These are phyloP conservation scores for Aspergillus chevalieri DNA, from an alignment of 2,329 filamentous ascomycete genomes.

Conservation along the genomic window DNA sequence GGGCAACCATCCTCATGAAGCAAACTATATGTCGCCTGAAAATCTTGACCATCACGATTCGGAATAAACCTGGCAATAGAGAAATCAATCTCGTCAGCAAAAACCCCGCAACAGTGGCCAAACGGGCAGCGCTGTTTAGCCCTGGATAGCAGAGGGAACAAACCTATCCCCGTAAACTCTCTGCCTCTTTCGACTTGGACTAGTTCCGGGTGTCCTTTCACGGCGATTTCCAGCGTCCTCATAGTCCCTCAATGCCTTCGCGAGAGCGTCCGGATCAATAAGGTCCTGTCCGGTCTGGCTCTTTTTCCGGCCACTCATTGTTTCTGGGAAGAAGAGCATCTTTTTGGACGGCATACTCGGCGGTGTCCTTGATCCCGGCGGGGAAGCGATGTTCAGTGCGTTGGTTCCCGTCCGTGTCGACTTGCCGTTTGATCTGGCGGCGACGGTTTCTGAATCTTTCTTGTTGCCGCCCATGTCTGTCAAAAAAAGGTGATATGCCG, in stretches of 20 bases:
- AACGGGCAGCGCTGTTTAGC: neutral
- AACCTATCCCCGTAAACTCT: slow-evolving; percentile 61
- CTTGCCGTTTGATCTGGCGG: slow-evolving; percentile 14
- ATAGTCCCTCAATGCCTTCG: slow-evolving; percentile 56
- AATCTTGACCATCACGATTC: slow-evolving; percentile 83
- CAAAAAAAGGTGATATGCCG: neutral
- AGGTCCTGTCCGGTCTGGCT: slow-evolving; percentile 42
- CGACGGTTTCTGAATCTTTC: slow-evolving; percentile 11
- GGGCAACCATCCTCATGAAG: slow-evolving; percentile 90
- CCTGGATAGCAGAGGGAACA: slow-evolving; percentile 14
- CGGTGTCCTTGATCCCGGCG: slow-evolving; percentile 56
- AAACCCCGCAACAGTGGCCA: neutral
- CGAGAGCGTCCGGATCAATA: slow-evolving; percentile 54
- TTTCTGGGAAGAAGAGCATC: slow-evolving; percentile 35
- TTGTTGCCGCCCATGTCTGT: slow-evolving; percentile 18
- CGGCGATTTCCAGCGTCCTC: slow-evolving; percentile 54
- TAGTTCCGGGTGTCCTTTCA: slow-evolving; percentile 58
- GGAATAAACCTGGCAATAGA: slow-evolving; percentile 72
- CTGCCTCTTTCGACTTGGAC: slow-evolving; percentile 63
- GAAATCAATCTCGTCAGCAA: slow-evolving; percentile 8
- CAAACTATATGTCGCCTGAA: slow-evolving; percentile 86
- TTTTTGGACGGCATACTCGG: slow-evolving; percentile 48
- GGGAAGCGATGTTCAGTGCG: slow-evolving; percentile 37
- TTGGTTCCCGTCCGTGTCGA: slow-evolving; percentile 16
- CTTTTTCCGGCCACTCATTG: slow-evolving; percentile 19